Percentiles rank a stretch among this genome's conserved stretches.
phyloP scores from a whole-genome alignment of 768 basidiomycete genomes.

The Candolleomyces eurysporus region DNA sequence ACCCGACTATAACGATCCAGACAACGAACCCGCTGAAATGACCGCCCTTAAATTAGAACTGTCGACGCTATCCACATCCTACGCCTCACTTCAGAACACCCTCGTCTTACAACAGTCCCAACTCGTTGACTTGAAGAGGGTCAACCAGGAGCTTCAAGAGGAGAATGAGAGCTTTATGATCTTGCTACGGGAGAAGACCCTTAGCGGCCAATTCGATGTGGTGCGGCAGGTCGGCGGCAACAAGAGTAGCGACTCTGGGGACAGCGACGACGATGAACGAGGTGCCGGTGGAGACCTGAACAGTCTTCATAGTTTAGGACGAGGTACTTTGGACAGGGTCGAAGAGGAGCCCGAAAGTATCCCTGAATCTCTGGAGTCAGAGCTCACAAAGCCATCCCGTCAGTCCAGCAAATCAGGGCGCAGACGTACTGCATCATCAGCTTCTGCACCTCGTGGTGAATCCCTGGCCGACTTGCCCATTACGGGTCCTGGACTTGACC shows the following conservation, averaged over 20 bases:
- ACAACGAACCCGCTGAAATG: constrained; percentile 84
- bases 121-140: constrained; percentile 80
- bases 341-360: constrained; percentile 55
- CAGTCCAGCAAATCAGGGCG: constrained; percentile 44
- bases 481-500: constrained; percentile 84
- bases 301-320: constrained; percentile 55
- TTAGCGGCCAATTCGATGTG: constrained; percentile 85
- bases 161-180: constrained; percentile 98
- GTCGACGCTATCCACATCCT: constrained; percentile 82
- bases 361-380: constrained; percentile 33
- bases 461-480: constrained; percentile 85
- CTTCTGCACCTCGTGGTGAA: constrained; percentile 65
- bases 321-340: constrained; percentile 61
- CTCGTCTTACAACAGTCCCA: constrained; percentile 83
- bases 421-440: constrained; percentile 47
- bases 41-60: constrained; percentile 80
- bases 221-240: constrained; percentile 62
- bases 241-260: constrained; percentile 32
- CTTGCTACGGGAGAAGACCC: constrained; percentile 84
- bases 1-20: constrained; percentile 56
- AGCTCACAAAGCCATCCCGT: constrained; percentile 25
- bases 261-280: constrained; percentile 41
- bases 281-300: constrained; percentile 46
- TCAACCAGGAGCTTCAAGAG: constrained; percentile 87
- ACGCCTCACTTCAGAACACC: constrained; percentile 80